Conservation (phyloP, 2,329 filamentous ascomycete species). For the Saccharata proteae region DNA sequence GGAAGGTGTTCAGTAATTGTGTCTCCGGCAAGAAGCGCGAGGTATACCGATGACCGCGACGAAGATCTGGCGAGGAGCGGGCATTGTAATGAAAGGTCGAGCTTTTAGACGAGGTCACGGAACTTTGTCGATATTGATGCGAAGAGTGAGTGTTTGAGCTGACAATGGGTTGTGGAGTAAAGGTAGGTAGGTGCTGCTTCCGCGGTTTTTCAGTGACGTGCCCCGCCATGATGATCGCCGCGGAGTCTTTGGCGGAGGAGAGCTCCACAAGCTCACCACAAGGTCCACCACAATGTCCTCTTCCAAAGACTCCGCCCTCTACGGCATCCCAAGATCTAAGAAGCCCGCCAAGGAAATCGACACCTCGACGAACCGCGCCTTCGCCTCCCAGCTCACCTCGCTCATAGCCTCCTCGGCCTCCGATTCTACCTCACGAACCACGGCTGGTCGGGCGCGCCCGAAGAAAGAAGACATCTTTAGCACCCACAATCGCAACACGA, state of each 20-base stretch:
- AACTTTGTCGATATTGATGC: constrained; percentile 2
- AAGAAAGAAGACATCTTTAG: constrained; percentile 59
- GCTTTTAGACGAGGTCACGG: too few species aligned
- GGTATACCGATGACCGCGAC: constrained; percentile 33
- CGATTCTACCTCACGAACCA: constrained; percentile 27
- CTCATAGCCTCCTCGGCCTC: constrained; percentile 52
- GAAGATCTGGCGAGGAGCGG: constrained; percentile 31
- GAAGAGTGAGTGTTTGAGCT: background rate
- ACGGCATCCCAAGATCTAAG: constrained; percentile 62
- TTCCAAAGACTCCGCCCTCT: constrained; percentile 53
- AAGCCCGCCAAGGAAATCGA: constrained; percentile 51
- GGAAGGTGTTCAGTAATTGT: constrained; percentile 2
- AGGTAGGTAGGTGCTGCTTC: too few species aligned
- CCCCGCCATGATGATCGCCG: too few species aligned
- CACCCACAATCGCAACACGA: constrained; percentile 49
- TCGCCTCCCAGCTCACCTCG: constrained; percentile 76
- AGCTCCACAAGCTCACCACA: background rate
- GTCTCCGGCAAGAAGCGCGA: background rate
- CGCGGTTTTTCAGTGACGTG: too few species aligned
- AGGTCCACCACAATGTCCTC: constrained; percentile 6
- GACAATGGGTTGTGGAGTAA: background rate
- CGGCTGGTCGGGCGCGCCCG: constrained; percentile 40
- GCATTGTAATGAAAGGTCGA: constrained; percentile 22
- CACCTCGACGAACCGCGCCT: constrained; percentile 63
- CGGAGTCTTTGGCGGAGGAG: too few species aligned